Percentiles rank a stretch among this genome's conserved stretches.
phyloP scores from a whole-genome alignment of 441 rosid genomes.

The Pelargonium australe region DNA sequence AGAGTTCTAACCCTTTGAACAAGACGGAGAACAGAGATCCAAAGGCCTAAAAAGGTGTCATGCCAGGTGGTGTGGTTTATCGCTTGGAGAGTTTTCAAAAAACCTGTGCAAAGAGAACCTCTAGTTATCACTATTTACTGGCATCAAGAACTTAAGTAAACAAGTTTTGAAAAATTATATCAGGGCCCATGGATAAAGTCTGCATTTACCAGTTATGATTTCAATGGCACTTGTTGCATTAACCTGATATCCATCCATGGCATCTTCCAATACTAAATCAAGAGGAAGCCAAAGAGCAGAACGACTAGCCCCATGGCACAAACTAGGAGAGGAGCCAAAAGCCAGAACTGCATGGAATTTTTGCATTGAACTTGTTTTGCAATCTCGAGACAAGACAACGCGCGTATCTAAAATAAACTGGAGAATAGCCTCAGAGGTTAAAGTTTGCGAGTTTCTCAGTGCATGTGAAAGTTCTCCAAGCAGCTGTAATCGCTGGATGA shows the following conservation, averaged over 20 bases:
- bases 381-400: slow-evolving; percentile 31
- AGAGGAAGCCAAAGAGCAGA: slow-evolving; percentile 78
- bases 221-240: slow-evolving; percentile 63
- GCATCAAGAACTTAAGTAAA: slow-evolving; percentile 19
- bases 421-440: slow-evolving; percentile 35
- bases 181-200: slow-evolving; percentile 9
- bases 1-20: slow-evolving; percentile 68
- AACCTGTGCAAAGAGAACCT: slow-evolving; percentile 39
- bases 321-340: slow-evolving; percentile 46
- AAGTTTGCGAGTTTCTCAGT: slow-evolving; percentile 36
- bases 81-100: slow-evolving; percentile 58
- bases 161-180: slow-evolving; percentile 16
- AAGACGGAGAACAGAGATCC: slow-evolving; percentile 75
- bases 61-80: slow-evolving; percentile 63
- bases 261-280: slow-evolving; percentile 66
- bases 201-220: slow-evolving; percentile 49
- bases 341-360: slow-evolving; percentile 43
- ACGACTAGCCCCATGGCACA: slow-evolving; percentile 51
- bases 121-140: slow-evolving; percentile 16
- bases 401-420: slow-evolving; percentile 41
- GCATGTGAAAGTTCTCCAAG: slow-evolving; percentile 44
- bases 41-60: slow-evolving; percentile 63
- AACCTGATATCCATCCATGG: slow-evolving; percentile 76
- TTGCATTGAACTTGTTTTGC: slow-evolving; percentile 40
- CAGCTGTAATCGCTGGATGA: slow-evolving; percentile 41